These are phyloP conservation scores for Hypoxylon sp. DNA, from an alignment of 2,329 filamentous ascomycete genomes.

Conservation along the genomic window DNA sequence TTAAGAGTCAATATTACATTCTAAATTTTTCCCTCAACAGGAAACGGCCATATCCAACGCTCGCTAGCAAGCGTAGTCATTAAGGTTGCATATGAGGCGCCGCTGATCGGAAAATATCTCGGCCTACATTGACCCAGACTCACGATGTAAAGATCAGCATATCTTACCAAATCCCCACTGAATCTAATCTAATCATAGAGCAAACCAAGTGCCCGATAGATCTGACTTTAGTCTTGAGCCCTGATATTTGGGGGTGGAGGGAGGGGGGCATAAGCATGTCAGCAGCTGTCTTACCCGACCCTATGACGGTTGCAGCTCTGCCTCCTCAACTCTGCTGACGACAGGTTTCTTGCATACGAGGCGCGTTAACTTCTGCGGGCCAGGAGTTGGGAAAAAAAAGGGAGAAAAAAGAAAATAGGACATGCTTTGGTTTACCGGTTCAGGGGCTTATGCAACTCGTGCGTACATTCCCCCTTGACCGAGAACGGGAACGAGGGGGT, in stretches of 20 bases:
- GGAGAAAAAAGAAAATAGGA: background rate
- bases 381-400: conserved; percentile 14
- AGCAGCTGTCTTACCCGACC: conserved; percentile 32
- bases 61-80: background rate
- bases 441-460: conserved; percentile 25
- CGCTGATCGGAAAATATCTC: conserved; percentile 4
- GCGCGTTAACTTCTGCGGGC: conserved; percentile 21
- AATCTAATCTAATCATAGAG: conserved; percentile 21
- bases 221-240: conserved; percentile 24
- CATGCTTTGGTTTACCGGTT: conserved; percentile 16
- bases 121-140: conserved; percentile 21
- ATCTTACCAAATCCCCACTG: conserved; percentile 8
- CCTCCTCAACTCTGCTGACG: conserved; percentile 29
- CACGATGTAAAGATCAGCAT: conserved; percentile 7
- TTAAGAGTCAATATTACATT: background rate
- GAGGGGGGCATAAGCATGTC: conserved; percentile 17
- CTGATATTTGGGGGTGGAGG: conserved; percentile 14
- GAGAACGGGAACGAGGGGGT: conserved; percentile 12
- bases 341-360: conserved; percentile 30
- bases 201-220: conserved; percentile 20
- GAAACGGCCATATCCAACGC: conserved; percentile 2
- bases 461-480: conserved; percentile 18
- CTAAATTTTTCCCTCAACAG: too few relatives aligned
- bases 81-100: background rate
- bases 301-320: conserved; percentile 35